Evolutionary conservation across 225 moss, liverwort and hornwort genomes (phyloP).

Genomic region (Ulota crispa): DNA sequence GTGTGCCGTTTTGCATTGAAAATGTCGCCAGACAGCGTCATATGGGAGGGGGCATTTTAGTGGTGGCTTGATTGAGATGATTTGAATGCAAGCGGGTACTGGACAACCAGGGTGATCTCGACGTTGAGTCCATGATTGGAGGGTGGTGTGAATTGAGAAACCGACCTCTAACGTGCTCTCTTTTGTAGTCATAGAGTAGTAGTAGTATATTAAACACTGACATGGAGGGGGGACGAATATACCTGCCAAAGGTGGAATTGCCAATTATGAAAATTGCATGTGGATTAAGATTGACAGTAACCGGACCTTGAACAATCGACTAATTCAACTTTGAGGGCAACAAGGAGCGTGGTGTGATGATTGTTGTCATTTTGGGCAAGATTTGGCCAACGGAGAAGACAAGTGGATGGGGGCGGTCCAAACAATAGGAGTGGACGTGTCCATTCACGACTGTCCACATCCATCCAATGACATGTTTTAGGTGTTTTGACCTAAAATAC

Average conservation of each 20-base stretch:
- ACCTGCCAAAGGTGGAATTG: slow-evolving; percentile 12
- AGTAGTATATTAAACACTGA: background rate
- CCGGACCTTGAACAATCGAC: background rate
- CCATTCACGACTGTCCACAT: no score
- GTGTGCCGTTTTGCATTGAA: background rate
- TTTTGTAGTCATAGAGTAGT: background rate
- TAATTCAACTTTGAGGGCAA: background rate
- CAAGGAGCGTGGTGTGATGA: background rate
- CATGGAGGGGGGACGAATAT: slow-evolving; percentile 1
- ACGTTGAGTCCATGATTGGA: slow-evolving; percentile 31
- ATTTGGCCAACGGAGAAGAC: no score
- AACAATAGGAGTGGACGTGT: no score
- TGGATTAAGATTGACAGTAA: slow-evolving; percentile 21
- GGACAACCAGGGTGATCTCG: slow-evolving; percentile 18
- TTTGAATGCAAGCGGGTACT: slow-evolving; percentile 22
- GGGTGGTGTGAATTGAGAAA: slow-evolving; percentile 15
- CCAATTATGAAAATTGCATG: background rate
- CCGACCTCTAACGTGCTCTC: slow-evolving; percentile 18
- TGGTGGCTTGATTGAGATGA: slow-evolving; percentile 18
- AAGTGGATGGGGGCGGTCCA: no score
- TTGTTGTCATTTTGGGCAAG: no score
- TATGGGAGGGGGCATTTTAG: background rate
- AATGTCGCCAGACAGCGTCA: slow-evolving; percentile 2
- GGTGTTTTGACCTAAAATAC: no score
- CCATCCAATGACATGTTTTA: no score